Evolutionary conservation across 2,329 filamentous ascomycete genomes (phyloP), one percentile per base, ranked within the genome.

Genomic region (Colletotrichum liaoningense): DNA sequence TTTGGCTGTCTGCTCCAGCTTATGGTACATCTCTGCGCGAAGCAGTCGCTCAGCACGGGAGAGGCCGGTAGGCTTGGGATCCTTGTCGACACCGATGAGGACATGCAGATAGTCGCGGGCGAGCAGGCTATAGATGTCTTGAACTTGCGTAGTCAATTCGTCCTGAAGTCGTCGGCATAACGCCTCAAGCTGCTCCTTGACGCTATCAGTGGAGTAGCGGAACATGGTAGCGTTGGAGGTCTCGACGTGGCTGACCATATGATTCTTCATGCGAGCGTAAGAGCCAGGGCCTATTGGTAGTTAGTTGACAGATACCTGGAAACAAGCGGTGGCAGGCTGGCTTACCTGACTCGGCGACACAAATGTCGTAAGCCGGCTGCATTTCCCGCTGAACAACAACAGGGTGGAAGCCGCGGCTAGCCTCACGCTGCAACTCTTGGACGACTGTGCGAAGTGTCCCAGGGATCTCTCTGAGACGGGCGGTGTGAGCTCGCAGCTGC

Each of bases 251-350:
- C 19, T 26, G 7, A 74, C 46, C 78, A 79, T 79, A 38, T 74
- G 59, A 11, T 55, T 56, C 73, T 79, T 79, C 78, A 79, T 79
- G 9, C 78, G 77, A 49, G 63, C 75, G 38, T 58, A 79, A 1
- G 69, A 78, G 2, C 78, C 78, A 1, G 57, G 9, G 2, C 78
- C 78, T 75, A 33, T 12, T 19, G 16, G 8, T 16, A 8, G 9
- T 55, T 26, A 54, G 54, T 11, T 63, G 3, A 19, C 26, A 6
- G 5, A n/a, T 16, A 33, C 6, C 16, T 7, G 3, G 9, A n/a
- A 12, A 12, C 4, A 24, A 12, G 19, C 12, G 49, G 16, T 26
- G 14, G 7, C 22, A 4, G 14, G 7, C 6, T 9, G n/a, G 4
- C 67, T 24, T 59, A 73, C 71, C 71, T 9, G 26, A 35, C n/a